phyloP scores from a whole-genome alignment of 176 grass and related monocot genomes.

The Bonia amplexicaulis region DNA sequence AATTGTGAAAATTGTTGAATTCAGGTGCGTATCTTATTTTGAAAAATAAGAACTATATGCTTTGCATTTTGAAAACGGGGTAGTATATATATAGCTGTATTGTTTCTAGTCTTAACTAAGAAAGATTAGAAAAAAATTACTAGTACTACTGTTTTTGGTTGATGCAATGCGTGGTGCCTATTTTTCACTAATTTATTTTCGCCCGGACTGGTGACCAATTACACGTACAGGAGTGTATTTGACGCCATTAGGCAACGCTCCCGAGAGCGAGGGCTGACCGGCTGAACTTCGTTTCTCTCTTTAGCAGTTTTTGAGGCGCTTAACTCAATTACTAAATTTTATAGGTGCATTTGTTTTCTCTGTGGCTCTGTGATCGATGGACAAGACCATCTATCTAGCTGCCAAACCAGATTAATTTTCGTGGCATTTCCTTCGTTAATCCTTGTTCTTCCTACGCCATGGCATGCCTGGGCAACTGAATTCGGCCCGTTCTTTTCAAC shows the following conservation, averaged over 20 bases:
- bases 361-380: neutral
- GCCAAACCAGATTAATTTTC: neutral
- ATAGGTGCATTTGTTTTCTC: neutral
- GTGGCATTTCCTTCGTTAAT: too few relatives aligned
- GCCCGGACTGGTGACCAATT: neutral
- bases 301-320: constrained; percentile 2
- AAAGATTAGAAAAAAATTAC: neutral
- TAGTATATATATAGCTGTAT: neutral
- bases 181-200: neutral
- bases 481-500: too few relatives aligned
- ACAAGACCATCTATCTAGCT: neutral
- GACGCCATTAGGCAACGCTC: neutral
- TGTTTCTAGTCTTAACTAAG: too few relatives aligned
- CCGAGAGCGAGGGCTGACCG: neutral
- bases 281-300: neutral
- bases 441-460: neutral
- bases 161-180: neutral
- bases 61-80: too few relatives aligned
- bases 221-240: neutral
- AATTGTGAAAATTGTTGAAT: neutral
- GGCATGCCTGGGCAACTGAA: neutral
- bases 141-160: neutral
- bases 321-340: neutral
- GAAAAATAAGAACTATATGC: neutral
- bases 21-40: neutral